phyloP scores from a whole-genome alignment of 2,329 filamentous ascomycete genomes.

The Apiospora koreana region DNA sequence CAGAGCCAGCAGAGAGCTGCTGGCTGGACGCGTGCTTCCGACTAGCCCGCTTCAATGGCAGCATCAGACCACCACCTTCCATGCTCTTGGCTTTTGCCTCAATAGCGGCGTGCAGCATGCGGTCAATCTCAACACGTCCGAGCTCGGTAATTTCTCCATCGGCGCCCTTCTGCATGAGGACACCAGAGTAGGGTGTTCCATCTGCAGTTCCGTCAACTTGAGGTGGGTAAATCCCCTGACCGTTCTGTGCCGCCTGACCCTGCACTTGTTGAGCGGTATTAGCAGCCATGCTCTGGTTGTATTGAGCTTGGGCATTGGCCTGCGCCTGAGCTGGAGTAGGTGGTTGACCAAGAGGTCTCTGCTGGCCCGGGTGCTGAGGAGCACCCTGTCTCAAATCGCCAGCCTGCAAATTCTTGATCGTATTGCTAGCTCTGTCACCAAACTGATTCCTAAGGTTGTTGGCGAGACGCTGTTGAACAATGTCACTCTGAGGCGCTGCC shows the following conservation, averaged over 20 bases:
- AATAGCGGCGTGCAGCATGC: conserved; percentile 68
- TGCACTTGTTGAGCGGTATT: conserved; percentile 30
- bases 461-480: conserved; percentile 57
- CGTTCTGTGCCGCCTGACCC: conserved; percentile 35
- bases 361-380: conserved; percentile 26
- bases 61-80: conserved; percentile 76
- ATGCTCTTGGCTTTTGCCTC: conserved; percentile 65
- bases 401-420: conserved; percentile 62
- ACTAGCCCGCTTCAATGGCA: conserved; percentile 56
- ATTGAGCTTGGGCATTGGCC: conserved; percentile 29
- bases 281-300: conserved; percentile 22
- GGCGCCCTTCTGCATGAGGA: conserved; percentile 59
- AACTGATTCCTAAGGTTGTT: conserved; percentile 60
- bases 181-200: conserved; percentile 59
- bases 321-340: conserved; percentile 25
- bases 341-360: conserved; percentile 23
- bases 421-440: conserved; percentile 64
- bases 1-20: conserved; percentile 26
- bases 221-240: conserved; percentile 42
- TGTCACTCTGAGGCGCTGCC: conserved; percentile 27
- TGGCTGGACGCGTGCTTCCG: conserved; percentile 5
- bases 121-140: conserved; percentile 66
- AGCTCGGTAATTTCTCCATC: conserved; percentile 56
- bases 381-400: conserved; percentile 31
- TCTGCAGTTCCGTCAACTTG: conserved; percentile 74